phyloP scores from a whole-genome alignment of 2,329 filamentous ascomycete species.

The Amesomyces nigricolor region DNA sequence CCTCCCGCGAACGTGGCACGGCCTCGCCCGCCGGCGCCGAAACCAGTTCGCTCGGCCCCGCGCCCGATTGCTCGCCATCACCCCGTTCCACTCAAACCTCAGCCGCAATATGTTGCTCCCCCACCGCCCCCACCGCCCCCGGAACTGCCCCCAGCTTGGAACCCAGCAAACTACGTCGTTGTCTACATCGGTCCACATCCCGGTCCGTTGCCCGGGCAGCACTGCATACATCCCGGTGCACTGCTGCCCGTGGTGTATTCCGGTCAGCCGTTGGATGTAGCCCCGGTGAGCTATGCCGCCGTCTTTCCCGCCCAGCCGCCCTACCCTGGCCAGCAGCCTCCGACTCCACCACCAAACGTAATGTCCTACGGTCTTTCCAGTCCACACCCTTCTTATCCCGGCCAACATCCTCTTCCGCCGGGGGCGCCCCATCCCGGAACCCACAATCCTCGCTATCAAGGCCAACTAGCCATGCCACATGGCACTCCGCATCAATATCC shows the following conservation, averaged over 20 bases:
- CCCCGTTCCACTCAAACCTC: background rate
- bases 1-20: background rate
- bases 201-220: slow-evolving; percentile 11
- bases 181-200: slow-evolving; percentile 13
- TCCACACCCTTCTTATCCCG: background rate
- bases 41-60: background rate
- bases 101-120: background rate
- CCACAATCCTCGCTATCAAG: background rate
- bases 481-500: background rate
- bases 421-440: background rate
- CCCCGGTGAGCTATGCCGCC: slow-evolving; percentile 11
- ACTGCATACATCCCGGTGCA: slow-evolving; percentile 12
- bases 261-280: slow-evolving; percentile 6
- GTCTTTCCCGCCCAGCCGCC: slow-evolving; percentile 8
- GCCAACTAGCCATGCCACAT: slow-evolving; percentile 2
- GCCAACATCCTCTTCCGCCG: background rate
- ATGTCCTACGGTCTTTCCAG: background rate
- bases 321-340: background rate
- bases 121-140: background rate
- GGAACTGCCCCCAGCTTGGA: slow-evolving; percentile 1
- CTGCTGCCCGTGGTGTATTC: slow-evolving; percentile 14
- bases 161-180: slow-evolving; percentile 15
- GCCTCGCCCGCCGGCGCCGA: background rate
- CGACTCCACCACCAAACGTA: slow-evolving; percentile 1
- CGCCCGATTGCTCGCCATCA: background rate